phyloP scores from a whole-genome alignment of 805 yeast species.

The Kluyveromyces nonfermentans region DNA sequence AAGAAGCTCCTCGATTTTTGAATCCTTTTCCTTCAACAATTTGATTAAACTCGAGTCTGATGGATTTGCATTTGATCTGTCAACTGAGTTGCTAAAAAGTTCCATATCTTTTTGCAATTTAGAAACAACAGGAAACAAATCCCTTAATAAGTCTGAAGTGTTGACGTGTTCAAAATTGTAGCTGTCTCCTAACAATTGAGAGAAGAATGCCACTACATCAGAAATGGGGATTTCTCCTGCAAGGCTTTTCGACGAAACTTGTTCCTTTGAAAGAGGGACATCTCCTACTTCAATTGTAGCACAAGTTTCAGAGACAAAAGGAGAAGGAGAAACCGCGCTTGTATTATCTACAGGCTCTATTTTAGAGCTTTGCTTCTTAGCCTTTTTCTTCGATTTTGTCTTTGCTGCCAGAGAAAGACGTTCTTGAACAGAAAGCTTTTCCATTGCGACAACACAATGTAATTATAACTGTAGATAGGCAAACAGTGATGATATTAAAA shows the following conservation, averaged over 20 bases:
- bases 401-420: constrained; percentile 76
- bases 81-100: neutral
- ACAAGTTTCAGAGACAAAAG: neutral
- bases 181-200: neutral
- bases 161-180: neutral
- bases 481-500: neutral
- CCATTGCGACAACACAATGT: constrained; percentile 15
- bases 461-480: neutral
- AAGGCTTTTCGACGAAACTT: neutral
- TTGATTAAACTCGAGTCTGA: constrained; percentile 16
- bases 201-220: neutral
- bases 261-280: neutral
- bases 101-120: neutral
- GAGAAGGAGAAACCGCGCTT: neutral
- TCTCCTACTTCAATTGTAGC: neutral
- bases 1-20: constrained; percentile 52
- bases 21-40: constrained; percentile 35
- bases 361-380: constrained; percentile 17
- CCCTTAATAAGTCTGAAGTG: neutral
- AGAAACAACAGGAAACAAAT: neutral
- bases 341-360: constrained; percentile 2
- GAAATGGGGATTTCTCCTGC: neutral
- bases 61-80: neutral
- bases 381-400: constrained; percentile 26
- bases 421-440: constrained; percentile 72